Evolutionary conservation across 257 asterid genomes (phyloP).

Genomic region (Leptodermis oblonga): DNA sequence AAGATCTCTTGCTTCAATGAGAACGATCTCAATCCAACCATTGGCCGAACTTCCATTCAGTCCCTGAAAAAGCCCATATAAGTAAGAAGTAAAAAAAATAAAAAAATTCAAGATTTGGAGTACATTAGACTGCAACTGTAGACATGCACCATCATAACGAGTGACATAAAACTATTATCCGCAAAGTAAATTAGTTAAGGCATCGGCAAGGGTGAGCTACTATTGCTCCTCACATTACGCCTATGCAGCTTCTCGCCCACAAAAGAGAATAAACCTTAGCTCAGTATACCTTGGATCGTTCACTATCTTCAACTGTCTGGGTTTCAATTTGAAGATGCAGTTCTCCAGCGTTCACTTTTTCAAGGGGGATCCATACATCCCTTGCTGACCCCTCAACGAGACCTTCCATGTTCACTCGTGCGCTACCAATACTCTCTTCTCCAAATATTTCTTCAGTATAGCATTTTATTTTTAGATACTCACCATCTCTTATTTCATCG

Average conservation of each 20-base stretch:
- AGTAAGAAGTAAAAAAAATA: background rate
- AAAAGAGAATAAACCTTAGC: background rate
- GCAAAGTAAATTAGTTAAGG: background rate
- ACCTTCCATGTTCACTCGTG: constrained; percentile 95
- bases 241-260: background rate
- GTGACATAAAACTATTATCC: background rate
- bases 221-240: background rate
- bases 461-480: constrained; percentile 78
- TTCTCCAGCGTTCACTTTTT: constrained; percentile 88
- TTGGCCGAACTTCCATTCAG: constrained; percentile 37
- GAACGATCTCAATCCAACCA: constrained; percentile 86
- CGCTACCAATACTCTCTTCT: constrained; percentile 93
- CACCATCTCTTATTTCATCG: constrained; percentile 87
- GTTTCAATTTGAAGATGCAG: constrained; percentile 83
- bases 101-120: background rate
- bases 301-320: constrained; percentile 43
- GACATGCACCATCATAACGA: background rate
- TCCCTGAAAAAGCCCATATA: constrained; percentile 38
- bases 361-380: constrained; percentile 85
- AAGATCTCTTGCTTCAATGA: constrained; percentile 90
- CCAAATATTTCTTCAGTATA: constrained; percentile 69
- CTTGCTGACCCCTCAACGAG: constrained; percentile 72
- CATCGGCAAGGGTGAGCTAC: background rate
- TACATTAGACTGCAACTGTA: background rate
- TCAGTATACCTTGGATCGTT: constrained; percentile 51